Evolutionary conservation across 2,329 filamentous ascomycete species (phyloP).

Genomic region (Xenosphaeropsis pyriputrescens): DNA sequence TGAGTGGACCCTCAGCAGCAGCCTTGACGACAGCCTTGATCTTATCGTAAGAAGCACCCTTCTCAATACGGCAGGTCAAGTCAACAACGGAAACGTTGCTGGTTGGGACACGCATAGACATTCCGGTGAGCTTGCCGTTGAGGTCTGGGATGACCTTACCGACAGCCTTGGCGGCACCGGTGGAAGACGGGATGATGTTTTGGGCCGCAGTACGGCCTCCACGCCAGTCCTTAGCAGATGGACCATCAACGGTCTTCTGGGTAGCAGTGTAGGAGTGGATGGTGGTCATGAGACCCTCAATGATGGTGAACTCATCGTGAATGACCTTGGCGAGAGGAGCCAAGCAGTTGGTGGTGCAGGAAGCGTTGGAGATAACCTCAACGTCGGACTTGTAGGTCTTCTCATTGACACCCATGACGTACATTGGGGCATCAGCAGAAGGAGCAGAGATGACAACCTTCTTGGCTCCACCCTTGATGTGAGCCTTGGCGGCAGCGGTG

Average conservation of each 20-base stretch:
- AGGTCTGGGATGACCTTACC: constrained; percentile 98
- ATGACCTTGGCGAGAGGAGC: constrained; percentile 98
- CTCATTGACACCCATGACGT: constrained; percentile 99
- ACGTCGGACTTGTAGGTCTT: constrained; percentile 81
- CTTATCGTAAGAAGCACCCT: constrained; percentile 72
- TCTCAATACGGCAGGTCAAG: constrained; percentile 87
- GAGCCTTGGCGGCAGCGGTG: constrained; percentile 84
- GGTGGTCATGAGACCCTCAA: constrained; percentile 99
- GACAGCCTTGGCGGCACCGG: constrained; percentile 98
- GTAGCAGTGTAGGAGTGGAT: constrained; percentile 99
- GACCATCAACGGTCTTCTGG: constrained; percentile 98
- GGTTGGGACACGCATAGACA: constrained; percentile 98
- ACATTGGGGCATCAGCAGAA: constrained; percentile 96
- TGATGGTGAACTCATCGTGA: constrained; percentile 93
- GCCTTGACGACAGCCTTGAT: constrained; percentile 91
- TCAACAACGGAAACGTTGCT: constrained; percentile 99
- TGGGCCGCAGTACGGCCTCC: constrained; percentile 96
- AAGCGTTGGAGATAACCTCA: constrained; percentile 96
- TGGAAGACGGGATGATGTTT: constrained; percentile 99
- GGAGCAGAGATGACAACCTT: constrained; percentile 91
- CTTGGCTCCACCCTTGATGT: constrained; percentile 95
- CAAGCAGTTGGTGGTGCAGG: constrained; percentile 99
- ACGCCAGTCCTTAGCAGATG: constrained; percentile 97
- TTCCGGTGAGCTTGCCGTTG: constrained; percentile 99
- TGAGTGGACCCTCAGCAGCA: constrained; percentile 68